Evolutionary conservation across 2,329 filamentous ascomycete species (phyloP), one percentile per base, ranked within the genome.

Genomic region (Emericellopsis cladophorae): DNA sequence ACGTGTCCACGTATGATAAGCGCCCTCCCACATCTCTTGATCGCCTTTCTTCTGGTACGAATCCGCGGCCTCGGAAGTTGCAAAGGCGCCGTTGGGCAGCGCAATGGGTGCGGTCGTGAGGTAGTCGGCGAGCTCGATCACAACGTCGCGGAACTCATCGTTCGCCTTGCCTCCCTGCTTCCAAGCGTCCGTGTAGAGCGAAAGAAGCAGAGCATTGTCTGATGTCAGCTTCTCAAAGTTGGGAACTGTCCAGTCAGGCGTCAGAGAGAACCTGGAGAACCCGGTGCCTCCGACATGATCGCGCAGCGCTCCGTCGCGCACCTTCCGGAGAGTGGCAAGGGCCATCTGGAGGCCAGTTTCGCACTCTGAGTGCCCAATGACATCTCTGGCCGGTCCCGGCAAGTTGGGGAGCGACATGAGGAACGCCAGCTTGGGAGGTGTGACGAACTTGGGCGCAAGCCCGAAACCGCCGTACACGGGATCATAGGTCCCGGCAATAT

Each of bases 181-280:
- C 69, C 89, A 96, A 0, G 85, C 89, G 52, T 95, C 88, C 7
- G 94, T 70, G 51, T 92, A 96, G 7, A 92, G 70, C 21, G 81
- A 74, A 3, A 98, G 65, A 1, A 96, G 70, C 49, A 95, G 81
- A 0, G 85, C 81, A 53, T 98, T 94, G 54, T 96, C 92, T 41
- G 87, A 88, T 9, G 95, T 74, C 74, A 96, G 88, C 66, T 96
- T 96, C 65, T 98, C 92, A 51, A 96, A 98, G 57, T 95, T 89
- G 10, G 92, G 92, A 37, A 96, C 67, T 46, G 83, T 85, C 92
- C 92, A 98, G 60, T 96, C 85, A 12, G 79, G 68, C 0, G 90
- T 96, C 7, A 94, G 83, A 12, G 87, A 94, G 56, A 94, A 95
- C 40, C 90, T 76, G 31, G 70, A 64, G 49, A 78, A 77, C 4